These are phyloP conservation scores for Saturnispora sekii DNA, from an alignment of 805 yeast genomes.

Conservation along the genomic window DNA sequence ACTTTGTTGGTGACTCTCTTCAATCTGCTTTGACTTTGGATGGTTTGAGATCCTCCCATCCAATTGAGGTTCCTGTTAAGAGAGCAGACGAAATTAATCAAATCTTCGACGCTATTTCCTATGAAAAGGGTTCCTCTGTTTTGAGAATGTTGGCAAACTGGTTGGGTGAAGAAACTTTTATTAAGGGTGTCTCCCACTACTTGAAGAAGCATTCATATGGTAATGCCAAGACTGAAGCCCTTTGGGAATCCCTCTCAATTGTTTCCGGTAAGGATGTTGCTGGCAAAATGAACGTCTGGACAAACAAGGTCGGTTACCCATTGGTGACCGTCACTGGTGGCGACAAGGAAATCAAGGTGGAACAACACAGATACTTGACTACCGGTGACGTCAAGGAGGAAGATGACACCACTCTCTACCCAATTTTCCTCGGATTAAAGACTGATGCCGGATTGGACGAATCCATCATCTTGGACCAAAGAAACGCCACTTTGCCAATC, in stretches of 20 bases:
- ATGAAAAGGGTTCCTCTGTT: constrained; percentile 71
- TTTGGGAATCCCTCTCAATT: constrained; percentile 59
- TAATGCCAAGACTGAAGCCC: constrained; percentile 65
- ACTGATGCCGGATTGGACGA: constrained; percentile 24
- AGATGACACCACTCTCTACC: constrained; percentile 52
- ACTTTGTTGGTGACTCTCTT: constrained; percentile 45
- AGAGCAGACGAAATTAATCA: constrained; percentile 76
- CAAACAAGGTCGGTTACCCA: constrained; percentile 67
- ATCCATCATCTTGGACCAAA: constrained; percentile 21
- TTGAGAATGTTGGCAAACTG: constrained; percentile 67
- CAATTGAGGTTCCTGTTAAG: constrained; percentile 77
- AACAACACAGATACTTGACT: constrained; percentile 54
- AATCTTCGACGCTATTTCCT: constrained; percentile 76
- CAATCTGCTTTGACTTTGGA: constrained; percentile 47
- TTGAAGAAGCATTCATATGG: constrained; percentile 53
- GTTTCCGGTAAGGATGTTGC: constrained; percentile 59
- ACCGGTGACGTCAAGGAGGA: constrained; percentile 56
- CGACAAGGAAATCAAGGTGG: constrained; percentile 25
- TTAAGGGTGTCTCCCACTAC: constrained; percentile 66
- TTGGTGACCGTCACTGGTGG: constrained; percentile 42
- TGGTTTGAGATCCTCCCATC: constrained; percentile 61
- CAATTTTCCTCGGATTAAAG: constrained; percentile 39
- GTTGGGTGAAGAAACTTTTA: constrained; percentile 60
- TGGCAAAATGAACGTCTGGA: constrained; percentile 63
- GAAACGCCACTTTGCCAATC: constrained; percentile 14